Percentiles rank a stretch among this genome's conserved stretches.
Conservation (phyloP, 768 basidiomycete species). For the Hericium rajendrae region DNA sequence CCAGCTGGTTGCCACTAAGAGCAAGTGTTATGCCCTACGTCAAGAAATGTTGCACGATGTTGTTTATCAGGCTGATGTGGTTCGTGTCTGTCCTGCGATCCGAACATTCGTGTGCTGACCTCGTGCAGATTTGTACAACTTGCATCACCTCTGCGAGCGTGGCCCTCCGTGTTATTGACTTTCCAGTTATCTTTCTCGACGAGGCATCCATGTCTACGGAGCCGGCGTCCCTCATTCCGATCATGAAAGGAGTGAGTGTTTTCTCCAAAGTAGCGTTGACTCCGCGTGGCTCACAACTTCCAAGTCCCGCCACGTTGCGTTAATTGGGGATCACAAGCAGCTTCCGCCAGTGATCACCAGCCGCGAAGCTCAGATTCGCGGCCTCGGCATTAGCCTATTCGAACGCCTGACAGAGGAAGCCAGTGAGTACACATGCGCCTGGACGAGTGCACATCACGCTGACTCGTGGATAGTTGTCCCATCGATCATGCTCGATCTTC, state of each 20-base stretch:
- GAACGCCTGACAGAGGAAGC: slow-evolving; percentile 82
- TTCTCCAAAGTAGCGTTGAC: slow-evolving; percentile 77
- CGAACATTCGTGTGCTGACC: background rate
- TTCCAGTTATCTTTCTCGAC: slow-evolving; percentile 89
- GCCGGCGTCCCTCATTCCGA: slow-evolving; percentile 80
- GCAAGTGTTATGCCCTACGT: slow-evolving; percentile 43
- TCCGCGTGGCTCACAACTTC: slow-evolving; percentile 95
- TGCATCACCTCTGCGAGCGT: slow-evolving; percentile 69
- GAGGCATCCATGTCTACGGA: slow-evolving; percentile 97
- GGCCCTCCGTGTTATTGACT: slow-evolving; percentile 65
- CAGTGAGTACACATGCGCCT: slow-evolving; percentile 36
- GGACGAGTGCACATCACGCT: background rate
- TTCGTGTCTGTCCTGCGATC: slow-evolving; percentile 27
- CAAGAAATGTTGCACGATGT: slow-evolving; percentile 58
- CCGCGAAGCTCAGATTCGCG: slow-evolving; percentile 59
- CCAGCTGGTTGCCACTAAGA: slow-evolving; percentile 24
- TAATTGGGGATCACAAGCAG: slow-evolving; percentile 98
- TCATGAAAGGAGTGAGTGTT: slow-evolving; percentile 92
- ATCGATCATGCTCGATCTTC: slow-evolving; percentile 85
- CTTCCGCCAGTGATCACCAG: slow-evolving; percentile 83
- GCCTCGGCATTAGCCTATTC: slow-evolving; percentile 76
- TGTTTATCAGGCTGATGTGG: slow-evolving; percentile 61
- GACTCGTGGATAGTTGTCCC: slow-evolving; percentile 49
- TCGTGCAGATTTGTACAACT: slow-evolving; percentile 72
- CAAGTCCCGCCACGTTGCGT: slow-evolving; percentile 76